A percentile compares a stretch with the other conserved stretches of the same genome.
Conservation (phyloP, 495 filamentous ascomycete genomes). For the Aspergillus haitiensis region DNA sequence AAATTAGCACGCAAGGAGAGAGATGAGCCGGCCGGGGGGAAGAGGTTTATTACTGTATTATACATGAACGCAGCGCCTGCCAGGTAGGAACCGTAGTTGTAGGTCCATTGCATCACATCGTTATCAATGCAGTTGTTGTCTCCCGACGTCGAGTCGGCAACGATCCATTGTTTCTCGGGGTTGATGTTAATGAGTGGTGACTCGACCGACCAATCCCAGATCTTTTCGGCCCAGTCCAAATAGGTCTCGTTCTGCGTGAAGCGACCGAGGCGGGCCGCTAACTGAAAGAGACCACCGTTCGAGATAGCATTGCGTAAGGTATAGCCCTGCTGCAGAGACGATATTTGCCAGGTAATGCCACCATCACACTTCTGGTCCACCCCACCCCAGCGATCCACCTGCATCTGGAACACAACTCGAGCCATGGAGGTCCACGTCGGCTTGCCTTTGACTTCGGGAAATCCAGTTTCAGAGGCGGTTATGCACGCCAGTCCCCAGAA, state of each 20-base stretch:
- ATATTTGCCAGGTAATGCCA: slow-evolving; percentile 54
- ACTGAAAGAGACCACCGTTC: slow-evolving; percentile 66
- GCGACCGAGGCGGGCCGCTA: slow-evolving; percentile 61
- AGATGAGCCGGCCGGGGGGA: slow-evolving; percentile 16
- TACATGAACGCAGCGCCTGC: slow-evolving; percentile 67
- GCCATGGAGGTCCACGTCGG: slow-evolving; percentile 69
- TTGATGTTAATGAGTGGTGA: slow-evolving; percentile 50
- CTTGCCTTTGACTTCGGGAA: slow-evolving; percentile 44
- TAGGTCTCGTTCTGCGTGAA: slow-evolving; percentile 66
- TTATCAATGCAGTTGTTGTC: slow-evolving; percentile 53
- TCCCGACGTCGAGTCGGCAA: slow-evolving; percentile 56
- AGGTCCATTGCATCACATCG: slow-evolving; percentile 62
- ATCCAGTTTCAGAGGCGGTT: slow-evolving; percentile 48
- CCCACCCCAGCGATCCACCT: slow-evolving; percentile 51
- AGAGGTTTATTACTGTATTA: slow-evolving; percentile 48
- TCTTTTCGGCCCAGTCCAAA: slow-evolving; percentile 60
- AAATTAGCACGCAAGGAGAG: slow-evolving; percentile 22
- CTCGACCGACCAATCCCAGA: slow-evolving; percentile 58
- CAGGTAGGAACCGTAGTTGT: slow-evolving; percentile 67
- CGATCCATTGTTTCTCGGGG: slow-evolving; percentile 45
- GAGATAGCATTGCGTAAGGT: slow-evolving; percentile 66
- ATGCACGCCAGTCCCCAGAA: slow-evolving; percentile 55
- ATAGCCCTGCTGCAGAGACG: slow-evolving; percentile 46
- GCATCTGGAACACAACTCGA: slow-evolving; percentile 71
- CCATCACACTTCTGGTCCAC: slow-evolving; percentile 37